Percentiles rank a stretch among this genome's conserved stretches.
Evolutionary conservation across 768 basidiomycete species (phyloP).

Genomic region (Xerocomellus intermedius): DNA sequence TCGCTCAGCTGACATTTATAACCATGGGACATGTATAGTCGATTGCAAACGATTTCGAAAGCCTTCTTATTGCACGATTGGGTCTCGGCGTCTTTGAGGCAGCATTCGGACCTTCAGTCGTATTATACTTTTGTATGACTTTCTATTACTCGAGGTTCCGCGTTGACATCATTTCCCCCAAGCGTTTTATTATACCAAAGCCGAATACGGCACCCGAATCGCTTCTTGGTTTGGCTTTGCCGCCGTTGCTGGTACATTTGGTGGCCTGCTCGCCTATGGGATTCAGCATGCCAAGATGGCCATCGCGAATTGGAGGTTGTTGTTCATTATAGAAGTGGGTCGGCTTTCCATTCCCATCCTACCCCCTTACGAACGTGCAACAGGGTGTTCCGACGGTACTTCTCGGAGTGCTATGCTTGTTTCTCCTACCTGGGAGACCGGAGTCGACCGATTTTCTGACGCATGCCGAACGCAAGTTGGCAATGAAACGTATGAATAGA

Average conservation of each 20-base stretch:
- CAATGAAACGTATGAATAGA: slow-evolving; percentile 37
- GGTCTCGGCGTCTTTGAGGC: slow-evolving; percentile 36
- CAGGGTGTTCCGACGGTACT: slow-evolving; percentile 57
- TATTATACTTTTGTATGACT: slow-evolving; percentile 31
- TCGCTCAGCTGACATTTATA: background rate
- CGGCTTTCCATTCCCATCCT: background rate
- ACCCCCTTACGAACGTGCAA: background rate
- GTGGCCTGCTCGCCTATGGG: slow-evolving; percentile 54
- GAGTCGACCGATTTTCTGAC: slow-evolving; percentile 37
- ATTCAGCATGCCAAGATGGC: slow-evolving; percentile 40
- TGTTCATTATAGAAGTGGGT: slow-evolving; percentile 30
- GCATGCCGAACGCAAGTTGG: slow-evolving; percentile 32
- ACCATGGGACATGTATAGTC: slow-evolving; percentile 18
- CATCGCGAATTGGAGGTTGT: slow-evolving; percentile 42
- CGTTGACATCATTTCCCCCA: background rate
- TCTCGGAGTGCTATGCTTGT: slow-evolving; percentile 27
- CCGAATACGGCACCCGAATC: slow-evolving; percentile 44
- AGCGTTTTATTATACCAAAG: slow-evolving; percentile 52
- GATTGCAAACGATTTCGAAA: slow-evolving; percentile 24
- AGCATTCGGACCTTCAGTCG: slow-evolving; percentile 33
- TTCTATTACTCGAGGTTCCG: slow-evolving; percentile 14
- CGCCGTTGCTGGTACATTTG: slow-evolving; percentile 56
- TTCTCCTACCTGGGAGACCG: slow-evolving; percentile 32
- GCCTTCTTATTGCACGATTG: slow-evolving; percentile 30
- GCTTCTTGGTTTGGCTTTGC: slow-evolving; percentile 58